These are phyloP conservation scores for Funneliformis caledonium DNA, from an alignment of 371 early-diverging fungal genomes.

Conservation along the genomic window DNA sequence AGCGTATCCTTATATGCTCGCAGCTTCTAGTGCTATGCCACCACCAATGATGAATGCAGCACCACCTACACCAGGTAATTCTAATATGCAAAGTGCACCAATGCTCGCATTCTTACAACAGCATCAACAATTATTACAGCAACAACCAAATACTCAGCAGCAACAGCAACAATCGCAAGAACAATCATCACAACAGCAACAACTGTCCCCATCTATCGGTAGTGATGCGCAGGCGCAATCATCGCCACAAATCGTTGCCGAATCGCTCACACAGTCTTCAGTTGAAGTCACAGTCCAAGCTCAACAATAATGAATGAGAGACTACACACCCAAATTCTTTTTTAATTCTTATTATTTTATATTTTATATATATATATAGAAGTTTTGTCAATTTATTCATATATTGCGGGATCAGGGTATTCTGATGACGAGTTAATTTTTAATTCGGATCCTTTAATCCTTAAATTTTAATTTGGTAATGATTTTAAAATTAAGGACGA, in stretches of 20 bases:
- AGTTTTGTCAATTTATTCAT: not conserved
- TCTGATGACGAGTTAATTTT: not conserved
- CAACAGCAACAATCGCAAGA: slow-evolving; percentile 29
- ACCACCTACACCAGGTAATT: slow-evolving; percentile 27
- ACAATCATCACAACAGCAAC: slow-evolving; percentile 8
- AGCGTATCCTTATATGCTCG: slow-evolving; percentile 40
- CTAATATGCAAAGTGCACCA: slow-evolving; percentile 3
- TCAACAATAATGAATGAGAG: slow-evolving; percentile 22
- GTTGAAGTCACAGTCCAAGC: not conserved
- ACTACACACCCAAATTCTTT: not conserved
- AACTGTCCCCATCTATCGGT: slow-evolving; percentile 14
- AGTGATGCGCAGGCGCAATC: slow-evolving; percentile 38
- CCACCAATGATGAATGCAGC: slow-evolving; percentile 26
- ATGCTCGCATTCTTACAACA: slow-evolving; percentile 38
- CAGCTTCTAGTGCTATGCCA: slow-evolving; percentile 30
- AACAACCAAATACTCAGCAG: slow-evolving; percentile 24
- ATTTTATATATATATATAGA: not conserved
- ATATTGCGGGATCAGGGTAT: slow-evolving; percentile 11
- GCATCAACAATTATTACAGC: slow-evolving; percentile 26
- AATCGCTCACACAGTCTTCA: slow-evolving; percentile 21
- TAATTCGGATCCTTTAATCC: not conserved
- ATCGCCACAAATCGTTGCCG: slow-evolving; percentile 27
- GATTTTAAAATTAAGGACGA: slow-evolving; percentile 20
- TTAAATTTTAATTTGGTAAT: slow-evolving; percentile 2
- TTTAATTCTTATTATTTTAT: slow-evolving; percentile 1